Evolutionary conservation across 2,329 filamentous ascomycete genomes (phyloP).

Genomic region (Albifimbria verrucaria): DNA sequence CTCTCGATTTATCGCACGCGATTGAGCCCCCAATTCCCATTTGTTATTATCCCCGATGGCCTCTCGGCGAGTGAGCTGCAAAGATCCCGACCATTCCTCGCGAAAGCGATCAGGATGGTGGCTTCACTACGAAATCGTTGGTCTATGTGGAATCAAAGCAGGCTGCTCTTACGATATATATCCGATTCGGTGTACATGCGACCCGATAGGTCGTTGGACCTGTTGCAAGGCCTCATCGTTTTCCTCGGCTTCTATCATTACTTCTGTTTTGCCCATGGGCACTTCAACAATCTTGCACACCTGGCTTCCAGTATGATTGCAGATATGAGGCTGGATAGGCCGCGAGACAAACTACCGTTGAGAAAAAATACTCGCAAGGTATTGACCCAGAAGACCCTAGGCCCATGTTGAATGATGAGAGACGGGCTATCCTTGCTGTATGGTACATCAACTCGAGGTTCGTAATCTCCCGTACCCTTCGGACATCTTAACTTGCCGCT

Average conservation of each 20-base stretch:
- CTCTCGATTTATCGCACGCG: constrained; percentile 9
- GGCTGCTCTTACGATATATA: constrained; percentile 6
- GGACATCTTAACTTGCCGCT: neutral
- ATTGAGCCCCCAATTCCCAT: constrained; percentile 10
- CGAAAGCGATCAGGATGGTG: constrained; percentile 9
- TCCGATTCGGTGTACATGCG: constrained; percentile 6
- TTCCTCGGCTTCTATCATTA: constrained; percentile 11
- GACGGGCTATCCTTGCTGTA: constrained; percentile 10
- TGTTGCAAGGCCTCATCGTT: constrained; percentile 9
- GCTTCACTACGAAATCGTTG: constrained; percentile 9
- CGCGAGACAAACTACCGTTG: constrained; percentile 2
- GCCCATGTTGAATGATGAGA: constrained; percentile 10
- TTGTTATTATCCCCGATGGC: constrained; percentile 9
- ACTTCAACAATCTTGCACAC: constrained; percentile 8
- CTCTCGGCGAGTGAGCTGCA: constrained; percentile 8
- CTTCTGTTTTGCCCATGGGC: constrained; percentile 11
- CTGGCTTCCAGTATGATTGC: constrained; percentile 10
- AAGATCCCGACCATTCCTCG: constrained; percentile 9
- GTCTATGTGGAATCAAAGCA: constrained; percentile 10
- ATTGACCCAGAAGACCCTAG: constrained; percentile 4
- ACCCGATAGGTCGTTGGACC: constrained; percentile 8
- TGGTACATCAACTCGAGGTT: constrained; percentile 11
- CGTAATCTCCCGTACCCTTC: constrained; percentile 1
- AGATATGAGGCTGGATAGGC: constrained; percentile 10
- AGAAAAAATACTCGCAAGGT: constrained; percentile 7